Base-by-base conservation (phyloP, 2,329 filamentous ascomycete genomes). In the Aspergillus proliferans region DNA sequence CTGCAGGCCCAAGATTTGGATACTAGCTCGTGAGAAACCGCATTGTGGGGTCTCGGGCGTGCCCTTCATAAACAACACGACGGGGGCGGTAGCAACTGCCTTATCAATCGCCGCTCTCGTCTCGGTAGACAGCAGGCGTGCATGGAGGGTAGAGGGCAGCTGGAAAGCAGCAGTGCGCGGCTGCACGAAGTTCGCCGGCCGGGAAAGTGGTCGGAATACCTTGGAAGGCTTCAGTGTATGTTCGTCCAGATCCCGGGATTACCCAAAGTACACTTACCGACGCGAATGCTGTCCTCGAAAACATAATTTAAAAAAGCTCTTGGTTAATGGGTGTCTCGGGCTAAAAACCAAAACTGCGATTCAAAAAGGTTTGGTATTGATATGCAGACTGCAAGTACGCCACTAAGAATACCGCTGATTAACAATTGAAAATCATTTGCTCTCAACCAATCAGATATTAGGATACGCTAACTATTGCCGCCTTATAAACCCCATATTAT, bases 51-150 rank as follows among this genome's bases (percentile, higher is more conserved):
- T 88, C 74, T 96, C 91, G 50, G 93, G 93, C 1, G 93, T 97
- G 51, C 93, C 93, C 77, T 98, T 98, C 93, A 98, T 98, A 78
- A 98, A 98, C 49, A 98, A 79, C 1, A 98, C 93, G 0, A 98
- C 92, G 2, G 92, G 92, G 0, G 91, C 87, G 1, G 90, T 91
- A 21, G 75, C 78, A 14, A 98, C 85, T 28, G 92, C 92, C 69
- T 90, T 88, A 71, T 96, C 88, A 62, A 98, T 98, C 22, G 91
- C 90, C 36, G 82, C 73, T 53, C 81, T 83, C 9, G 88, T 93
- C 65, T 89, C 81, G 59, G 85, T 81, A 28, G 92, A 96, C 43
- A 98, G 81, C 38, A 88, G 79, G 49, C 90, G 86, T 51, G 65
- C 62, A 49, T 69, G 58, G 42, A 68, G 55, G 36, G 53, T 47